These are phyloP conservation scores for Botrytis aclada DNA, from an alignment of 2,329 filamentous ascomycete species.

Conservation along the genomic window DNA sequence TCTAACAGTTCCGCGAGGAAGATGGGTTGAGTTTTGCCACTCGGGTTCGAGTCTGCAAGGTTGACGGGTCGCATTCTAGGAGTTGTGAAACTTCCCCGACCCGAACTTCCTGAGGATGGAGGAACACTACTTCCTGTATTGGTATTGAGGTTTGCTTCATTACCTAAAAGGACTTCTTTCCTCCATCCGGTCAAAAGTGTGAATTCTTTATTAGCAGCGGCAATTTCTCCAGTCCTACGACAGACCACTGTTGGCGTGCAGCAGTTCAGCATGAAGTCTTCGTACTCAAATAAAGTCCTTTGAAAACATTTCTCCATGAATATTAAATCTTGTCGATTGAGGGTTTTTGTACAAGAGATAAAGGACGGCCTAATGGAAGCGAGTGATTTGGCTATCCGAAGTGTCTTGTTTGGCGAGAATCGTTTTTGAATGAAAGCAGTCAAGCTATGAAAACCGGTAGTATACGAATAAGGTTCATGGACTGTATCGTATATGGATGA, in stretches of 20 bases:
- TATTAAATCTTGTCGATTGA: constrained; percentile 83
- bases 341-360: constrained; percentile 84
- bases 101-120: constrained; percentile 34
- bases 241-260: constrained; percentile 91
- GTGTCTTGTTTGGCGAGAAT: constrained; percentile 71
- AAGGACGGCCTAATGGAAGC: constrained; percentile 90
- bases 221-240: constrained; percentile 89
- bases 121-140: constrained; percentile 52
- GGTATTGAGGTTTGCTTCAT: constrained; percentile 82
- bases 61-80: constrained; percentile 50
- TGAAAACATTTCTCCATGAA: constrained; percentile 99
- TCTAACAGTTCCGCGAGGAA: constrained; percentile 92
- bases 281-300: constrained; percentile 85
- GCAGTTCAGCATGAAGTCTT: constrained; percentile 84
- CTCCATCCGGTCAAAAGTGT: constrained; percentile 94
- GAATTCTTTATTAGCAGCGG: constrained; percentile 93
- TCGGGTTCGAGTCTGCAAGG: constrained; percentile 38
- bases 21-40: constrained; percentile 66
- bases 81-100: constrained; percentile 47
- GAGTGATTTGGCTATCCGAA: constrained; percentile 82
- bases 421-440: constrained; percentile 76
- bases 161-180: constrained; percentile 82
- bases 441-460: constrained; percentile 83
- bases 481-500: constrained; percentile 86
- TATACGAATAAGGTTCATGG: constrained; percentile 88